Evolutionary conservation across 768 basidiomycete species (phyloP), one percentile per base, ranked within the genome.

Genomic region (Psilocybe cyanescens): DNA sequence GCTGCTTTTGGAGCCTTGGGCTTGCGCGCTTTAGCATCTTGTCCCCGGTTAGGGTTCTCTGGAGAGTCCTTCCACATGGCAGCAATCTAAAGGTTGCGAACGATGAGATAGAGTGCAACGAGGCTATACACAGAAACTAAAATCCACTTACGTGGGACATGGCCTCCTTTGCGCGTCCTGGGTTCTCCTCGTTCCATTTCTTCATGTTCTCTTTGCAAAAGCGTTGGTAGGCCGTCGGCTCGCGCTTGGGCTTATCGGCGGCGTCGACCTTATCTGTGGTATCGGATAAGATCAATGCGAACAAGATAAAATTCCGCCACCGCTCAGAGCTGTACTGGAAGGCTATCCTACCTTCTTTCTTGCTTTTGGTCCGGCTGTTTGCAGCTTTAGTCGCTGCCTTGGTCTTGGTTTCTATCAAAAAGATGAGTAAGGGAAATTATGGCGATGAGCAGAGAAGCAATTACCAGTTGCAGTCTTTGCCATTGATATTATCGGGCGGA

Each of bases 41-140:
- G 79, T 17, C 86, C 87, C 28, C 85, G 81, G 61, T 86, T 88
- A 1, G 87, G 86, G 68, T 89, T 89, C 68, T 87, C 86, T 1
- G 84, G 84, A 0, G 87, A 79, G 58, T 86, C 79, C 48, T 75
- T 79, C 87, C 87, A 88, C 58, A 84, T 58, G 0, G 70, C 74
- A 4, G 81, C 86, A 62, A 89, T 85, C 87, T 89, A 64, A 44
- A 14, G 41, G 41, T 16, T 11, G 41, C 41, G 41, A 44, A 8
- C 41, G n/a, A 44, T 44, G 41, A 44, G n/a, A 45, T 33, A 51
- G 49, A 35, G 64, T 37, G 17, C 55, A 45, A 57, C n/a, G 51
- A 47, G 16, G 59, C 30, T 59, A 24, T 24, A 24, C 0, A 24
- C 24, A 24, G 24, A 24, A 24, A 24, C 24, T 8, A 30, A 51